Percentiles rank a stretch among this genome's conserved stretches.
phyloP scores from a whole-genome alignment of 2,329 filamentous ascomycete species.

The Colletotrichum tamarilloi region DNA sequence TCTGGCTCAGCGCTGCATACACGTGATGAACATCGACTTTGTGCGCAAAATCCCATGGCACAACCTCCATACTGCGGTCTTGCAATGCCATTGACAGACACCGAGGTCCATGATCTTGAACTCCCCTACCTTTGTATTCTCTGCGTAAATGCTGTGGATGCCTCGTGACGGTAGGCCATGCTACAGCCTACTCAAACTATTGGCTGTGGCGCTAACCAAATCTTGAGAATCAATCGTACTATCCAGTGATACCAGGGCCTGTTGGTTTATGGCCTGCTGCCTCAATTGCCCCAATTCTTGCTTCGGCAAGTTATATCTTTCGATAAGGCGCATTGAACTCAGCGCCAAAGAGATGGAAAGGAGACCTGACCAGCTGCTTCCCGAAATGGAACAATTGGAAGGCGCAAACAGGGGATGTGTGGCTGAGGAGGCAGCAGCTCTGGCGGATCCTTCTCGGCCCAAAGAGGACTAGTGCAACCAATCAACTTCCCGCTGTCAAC shows the following conservation, averaged over 20 bases:
- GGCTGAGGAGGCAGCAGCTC: conserved; percentile 30
- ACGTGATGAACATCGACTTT: background rate
- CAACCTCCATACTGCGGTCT: background rate
- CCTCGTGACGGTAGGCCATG: background rate
- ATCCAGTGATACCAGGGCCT: background rate
- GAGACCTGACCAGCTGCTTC: conserved; percentile 15
- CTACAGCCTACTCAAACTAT: too few relatives aligned
- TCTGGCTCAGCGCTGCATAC: background rate
- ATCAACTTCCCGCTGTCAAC: background rate
- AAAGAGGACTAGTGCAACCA: background rate
- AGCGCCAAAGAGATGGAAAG: background rate
- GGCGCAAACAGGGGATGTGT: conserved; percentile 7
- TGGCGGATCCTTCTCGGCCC: background rate
- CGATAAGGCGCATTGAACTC: background rate
- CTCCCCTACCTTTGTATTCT: background rate
- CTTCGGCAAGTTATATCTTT: background rate
- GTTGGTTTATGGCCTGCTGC: background rate
- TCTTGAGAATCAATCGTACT: background rate
- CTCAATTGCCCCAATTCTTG: background rate
- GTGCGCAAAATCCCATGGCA: background rate
- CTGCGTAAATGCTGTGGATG: background rate
- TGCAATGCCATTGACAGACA: background rate
- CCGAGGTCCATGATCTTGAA: background rate
- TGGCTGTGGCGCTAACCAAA: too few relatives aligned
- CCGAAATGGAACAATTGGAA: conserved; percentile 8